These are phyloP conservation scores for Diddensiella santjacobensis DNA, from an alignment of 805 yeast species.

Conservation along the genomic window DNA sequence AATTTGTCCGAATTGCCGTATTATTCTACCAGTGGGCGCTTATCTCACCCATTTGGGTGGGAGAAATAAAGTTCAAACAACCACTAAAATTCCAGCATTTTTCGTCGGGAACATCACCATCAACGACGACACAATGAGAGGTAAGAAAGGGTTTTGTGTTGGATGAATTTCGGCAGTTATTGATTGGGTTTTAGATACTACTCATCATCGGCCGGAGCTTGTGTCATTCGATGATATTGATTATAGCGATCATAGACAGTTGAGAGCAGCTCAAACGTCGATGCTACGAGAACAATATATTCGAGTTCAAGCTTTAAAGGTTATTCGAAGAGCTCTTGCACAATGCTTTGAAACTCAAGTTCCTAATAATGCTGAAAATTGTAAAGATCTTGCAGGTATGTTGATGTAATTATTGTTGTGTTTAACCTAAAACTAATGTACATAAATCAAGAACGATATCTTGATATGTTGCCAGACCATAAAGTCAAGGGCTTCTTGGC, in stretches of 20 bases:
- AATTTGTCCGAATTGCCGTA: too few relatives aligned
- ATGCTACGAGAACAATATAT: slow-evolving; percentile 78
- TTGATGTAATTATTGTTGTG: too few relatives aligned
- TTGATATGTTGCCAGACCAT: slow-evolving; percentile 69
- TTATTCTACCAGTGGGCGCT: too few relatives aligned
- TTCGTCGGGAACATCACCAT: neutral
- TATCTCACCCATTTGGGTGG: too few relatives aligned
- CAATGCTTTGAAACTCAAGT: slow-evolving; percentile 62
- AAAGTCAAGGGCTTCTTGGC: slow-evolving; percentile 71
- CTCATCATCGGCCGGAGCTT: slow-evolving; percentile 49
- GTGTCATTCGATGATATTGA: slow-evolving; percentile 83
- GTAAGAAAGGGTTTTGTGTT: too few relatives aligned
- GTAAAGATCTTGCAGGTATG: slow-evolving; percentile 72
- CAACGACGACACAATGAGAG: neutral
- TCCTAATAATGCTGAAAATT: slow-evolving; percentile 71
- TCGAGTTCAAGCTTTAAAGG: slow-evolving; percentile 60
- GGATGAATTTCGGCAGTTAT: neutral
- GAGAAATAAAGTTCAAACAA: neutral
- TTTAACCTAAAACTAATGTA: too few relatives aligned
- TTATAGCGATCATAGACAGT: slow-evolving; percentile 59
- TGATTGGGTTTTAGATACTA: slow-evolving; percentile 14
- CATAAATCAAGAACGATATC: slow-evolving; percentile 50
- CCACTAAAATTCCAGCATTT: neutral
- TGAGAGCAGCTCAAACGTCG: slow-evolving; percentile 71
- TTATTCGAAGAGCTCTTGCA: slow-evolving; percentile 69